A percentile compares a stretch with the other conserved stretches of the same genome.
These are phyloP conservation scores for Schwanniomyces sp. DNA, from an alignment of 805 yeast species.

Conservation along the genomic window DNA sequence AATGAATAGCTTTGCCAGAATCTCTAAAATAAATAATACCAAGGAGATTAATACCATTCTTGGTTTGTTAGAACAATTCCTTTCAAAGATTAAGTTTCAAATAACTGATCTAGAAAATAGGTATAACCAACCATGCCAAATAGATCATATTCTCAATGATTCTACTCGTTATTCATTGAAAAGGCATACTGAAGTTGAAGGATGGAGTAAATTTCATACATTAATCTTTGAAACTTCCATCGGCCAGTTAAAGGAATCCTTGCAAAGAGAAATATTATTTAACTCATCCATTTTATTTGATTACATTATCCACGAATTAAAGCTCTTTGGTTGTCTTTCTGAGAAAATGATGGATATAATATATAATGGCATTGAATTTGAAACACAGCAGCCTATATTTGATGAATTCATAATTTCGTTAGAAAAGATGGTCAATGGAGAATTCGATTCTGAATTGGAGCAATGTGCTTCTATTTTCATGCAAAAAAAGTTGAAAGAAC, in stretches of 20 bases:
- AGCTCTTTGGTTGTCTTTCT: slow-evolving; percentile 10
- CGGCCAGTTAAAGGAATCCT: slow-evolving; percentile 42
- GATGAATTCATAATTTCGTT: slow-evolving; percentile 5
- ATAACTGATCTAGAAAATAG: slow-evolving; percentile 52
- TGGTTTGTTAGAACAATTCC: slow-evolving; percentile 31
- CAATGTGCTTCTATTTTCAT: slow-evolving; percentile 26
- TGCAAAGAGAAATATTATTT: slow-evolving; percentile 55
- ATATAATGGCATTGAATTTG: neutral
- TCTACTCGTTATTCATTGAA: slow-evolving; percentile 47
- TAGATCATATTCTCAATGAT: slow-evolving; percentile 50
- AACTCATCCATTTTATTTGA: slow-evolving; percentile 59
- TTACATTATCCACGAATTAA: slow-evolving; percentile 32
- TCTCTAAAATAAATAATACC: slow-evolving; percentile 12
- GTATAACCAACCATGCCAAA: slow-evolving; percentile 48
- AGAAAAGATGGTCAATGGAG: slow-evolving; percentile 29
- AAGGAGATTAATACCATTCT: slow-evolving; percentile 15
- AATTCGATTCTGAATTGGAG: slow-evolving; percentile 35
- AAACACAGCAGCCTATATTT: neutral
- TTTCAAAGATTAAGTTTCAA: slow-evolving; percentile 39
- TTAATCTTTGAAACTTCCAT: slow-evolving; percentile 40
- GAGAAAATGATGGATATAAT: slow-evolving; percentile 3
- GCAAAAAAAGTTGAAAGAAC: slow-evolving; percentile 17
- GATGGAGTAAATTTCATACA: slow-evolving; percentile 53
- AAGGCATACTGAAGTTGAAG: slow-evolving; percentile 51
- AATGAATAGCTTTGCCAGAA: slow-evolving; percentile 16